These are phyloP conservation scores for Ballota nigra DNA, from an alignment of 257 asterid species.

Conservation along the genomic window DNA sequence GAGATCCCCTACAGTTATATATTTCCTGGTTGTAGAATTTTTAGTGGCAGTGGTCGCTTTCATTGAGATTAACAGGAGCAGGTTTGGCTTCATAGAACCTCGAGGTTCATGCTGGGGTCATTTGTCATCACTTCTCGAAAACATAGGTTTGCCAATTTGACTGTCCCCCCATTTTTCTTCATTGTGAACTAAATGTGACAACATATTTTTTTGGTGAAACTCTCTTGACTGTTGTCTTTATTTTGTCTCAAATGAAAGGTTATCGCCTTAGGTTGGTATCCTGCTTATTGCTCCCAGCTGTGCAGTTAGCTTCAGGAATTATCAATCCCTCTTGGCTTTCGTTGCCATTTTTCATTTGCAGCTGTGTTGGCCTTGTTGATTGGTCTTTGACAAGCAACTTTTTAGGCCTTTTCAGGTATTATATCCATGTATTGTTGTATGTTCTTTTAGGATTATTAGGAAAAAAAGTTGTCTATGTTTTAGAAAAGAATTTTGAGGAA, in stretches of 20 bases:
- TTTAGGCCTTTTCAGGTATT: conserved; percentile 95
- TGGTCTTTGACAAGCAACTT: conserved; percentile 98
- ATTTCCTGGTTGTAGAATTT: conserved; percentile 54
- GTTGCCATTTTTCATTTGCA: conserved; percentile 86
- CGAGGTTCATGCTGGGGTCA: conserved; percentile 67
- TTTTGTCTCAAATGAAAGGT: conserved; percentile 52
- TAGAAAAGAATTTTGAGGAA: not conserved
- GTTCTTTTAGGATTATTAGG: conserved; percentile 10
- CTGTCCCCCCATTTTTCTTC: conserved; percentile 16
- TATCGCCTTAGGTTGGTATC: conserved; percentile 89
- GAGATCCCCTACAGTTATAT: conserved; percentile 67
- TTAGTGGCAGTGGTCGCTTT: conserved; percentile 58
- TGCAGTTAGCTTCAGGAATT: conserved; percentile 93
- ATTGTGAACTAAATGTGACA: not conserved
- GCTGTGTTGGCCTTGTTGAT: conserved; percentile 94
- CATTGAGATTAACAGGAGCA: conserved; percentile 59
- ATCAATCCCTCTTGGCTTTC: conserved; percentile 99
- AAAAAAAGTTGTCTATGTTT: not conserved
- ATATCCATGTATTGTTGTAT: conserved; percentile 16
- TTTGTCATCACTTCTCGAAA: conserved; percentile 61
- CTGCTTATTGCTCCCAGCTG: conserved; percentile 91
- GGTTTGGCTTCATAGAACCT: conserved; percentile 45
- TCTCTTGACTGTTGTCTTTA: conserved; percentile 25
- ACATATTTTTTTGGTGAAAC: not conserved
- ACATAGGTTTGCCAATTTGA: conserved; percentile 58